phyloP scores from a whole-genome alignment of 2,329 filamentous ascomycete species.

The Aurifilum marmelostoma region DNA sequence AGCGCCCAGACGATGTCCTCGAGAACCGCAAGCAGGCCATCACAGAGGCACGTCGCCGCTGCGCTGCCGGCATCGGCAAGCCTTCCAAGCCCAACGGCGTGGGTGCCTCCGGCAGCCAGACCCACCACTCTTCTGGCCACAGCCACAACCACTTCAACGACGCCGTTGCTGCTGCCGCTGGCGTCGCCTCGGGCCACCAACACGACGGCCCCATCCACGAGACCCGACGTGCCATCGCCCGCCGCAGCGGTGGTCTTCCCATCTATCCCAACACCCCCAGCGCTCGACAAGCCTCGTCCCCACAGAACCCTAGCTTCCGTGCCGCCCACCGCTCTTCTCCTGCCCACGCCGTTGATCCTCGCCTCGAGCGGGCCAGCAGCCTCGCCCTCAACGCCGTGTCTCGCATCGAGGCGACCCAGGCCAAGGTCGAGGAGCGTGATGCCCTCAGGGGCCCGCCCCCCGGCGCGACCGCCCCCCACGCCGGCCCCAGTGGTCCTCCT shows the following conservation, averaged over 20 bases:
- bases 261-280: constrained; percentile 36
- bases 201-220: constrained; percentile 40
- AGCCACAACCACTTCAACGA: constrained; percentile 15
- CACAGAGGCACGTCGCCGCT: constrained; percentile 51
- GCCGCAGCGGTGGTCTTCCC: constrained; percentile 37
- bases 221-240: constrained; percentile 49
- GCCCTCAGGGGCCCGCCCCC: constrained; percentile 33
- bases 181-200: no score
- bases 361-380: constrained; percentile 51
- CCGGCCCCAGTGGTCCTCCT: no score
- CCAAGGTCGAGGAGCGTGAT: constrained; percentile 54
- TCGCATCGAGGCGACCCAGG: constrained; percentile 54
- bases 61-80: constrained; percentile 38
- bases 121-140: neutral
- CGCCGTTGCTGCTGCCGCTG: constrained; percentile 2
- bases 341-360: constrained; percentile 35
- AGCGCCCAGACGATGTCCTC: constrained; percentile 50
- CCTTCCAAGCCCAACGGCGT: constrained; percentile 26
- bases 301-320: constrained; percentile 40
- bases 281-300: constrained; percentile 41
- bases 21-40: constrained; percentile 58
- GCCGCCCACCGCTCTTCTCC: constrained; percentile 40
- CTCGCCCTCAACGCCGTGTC: constrained; percentile 57
- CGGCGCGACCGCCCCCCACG: constrained; percentile 16
- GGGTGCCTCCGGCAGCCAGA: neutral